phyloP scores from a whole-genome alignment of 176 grass and related monocot species.

The Elymus sibiricus region DNA sequence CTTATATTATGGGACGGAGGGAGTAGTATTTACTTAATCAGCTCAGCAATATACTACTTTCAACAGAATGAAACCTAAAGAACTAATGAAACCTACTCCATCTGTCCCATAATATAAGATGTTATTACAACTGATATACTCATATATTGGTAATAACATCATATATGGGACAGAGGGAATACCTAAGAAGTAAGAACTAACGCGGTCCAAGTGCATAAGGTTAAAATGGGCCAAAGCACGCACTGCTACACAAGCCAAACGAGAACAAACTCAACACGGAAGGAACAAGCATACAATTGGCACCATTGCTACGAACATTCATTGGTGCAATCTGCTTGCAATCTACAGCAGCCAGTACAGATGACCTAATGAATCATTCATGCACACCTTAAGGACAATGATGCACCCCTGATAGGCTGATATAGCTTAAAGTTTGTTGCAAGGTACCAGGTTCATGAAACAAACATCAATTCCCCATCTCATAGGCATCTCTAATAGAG shows the following conservation, averaged over 20 bases:
- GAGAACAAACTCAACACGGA: not conserved
- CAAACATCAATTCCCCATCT: conserved; percentile 32
- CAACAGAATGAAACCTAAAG: not conserved
- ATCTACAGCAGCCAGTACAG: not conserved
- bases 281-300: not conserved
- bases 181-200: not conserved
- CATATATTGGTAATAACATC: too few species aligned
- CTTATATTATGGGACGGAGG: too few species aligned
- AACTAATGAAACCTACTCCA: too few species aligned
- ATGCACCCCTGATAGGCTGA: not conserved
- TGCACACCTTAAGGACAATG: not conserved
- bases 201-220: not conserved
- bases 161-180: too few species aligned
- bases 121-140: too few species aligned
- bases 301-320: not conserved
- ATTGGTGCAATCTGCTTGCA: not conserved
- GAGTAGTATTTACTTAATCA: not conserved
- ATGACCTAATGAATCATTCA: conserved; percentile 17
- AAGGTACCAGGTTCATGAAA: conserved; percentile 29
- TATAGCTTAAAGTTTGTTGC: conserved; percentile 15
- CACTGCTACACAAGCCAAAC: not conserved
- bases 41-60: not conserved
- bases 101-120: too few species aligned
- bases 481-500: conserved; percentile 24
- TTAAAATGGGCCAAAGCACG: not conserved